phyloP scores from a whole-genome alignment of 192 early-diverging fungal species.

The Geranomyces michiganensis region DNA sequence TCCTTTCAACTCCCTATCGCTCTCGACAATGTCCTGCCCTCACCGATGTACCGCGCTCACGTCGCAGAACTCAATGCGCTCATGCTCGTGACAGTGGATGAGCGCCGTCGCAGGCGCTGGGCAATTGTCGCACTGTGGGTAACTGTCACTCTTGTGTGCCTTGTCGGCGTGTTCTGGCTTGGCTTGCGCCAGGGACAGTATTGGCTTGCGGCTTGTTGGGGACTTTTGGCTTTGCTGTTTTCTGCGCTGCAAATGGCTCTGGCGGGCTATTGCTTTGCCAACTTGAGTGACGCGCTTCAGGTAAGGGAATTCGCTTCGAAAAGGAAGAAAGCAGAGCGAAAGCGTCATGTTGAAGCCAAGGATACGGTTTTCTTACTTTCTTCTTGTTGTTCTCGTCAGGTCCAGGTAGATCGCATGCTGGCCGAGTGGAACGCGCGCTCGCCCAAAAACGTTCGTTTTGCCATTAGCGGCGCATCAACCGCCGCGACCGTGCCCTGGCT shows the following conservation, averaged over 20 bases:
- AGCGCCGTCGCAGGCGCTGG: neutral
- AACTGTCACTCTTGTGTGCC: neutral
- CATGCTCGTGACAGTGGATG: neutral
- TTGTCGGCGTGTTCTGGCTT: constrained; percentile 7
- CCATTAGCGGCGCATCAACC: neutral
- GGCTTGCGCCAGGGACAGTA: constrained; percentile 1
- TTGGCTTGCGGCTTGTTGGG: neutral
- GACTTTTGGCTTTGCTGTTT: neutral
- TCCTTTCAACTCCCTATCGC: constrained; percentile 24
- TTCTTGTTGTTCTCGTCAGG: neutral
- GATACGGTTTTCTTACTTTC: neutral
- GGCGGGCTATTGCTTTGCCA: constrained; percentile 16
- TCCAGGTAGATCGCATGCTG: constrained; percentile 14
- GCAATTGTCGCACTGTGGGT: neutral
- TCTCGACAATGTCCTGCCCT: constrained; percentile 28
- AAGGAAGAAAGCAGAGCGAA: neutral
- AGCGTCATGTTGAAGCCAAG: neutral
- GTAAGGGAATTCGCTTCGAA: neutral
- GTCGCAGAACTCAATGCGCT: constrained; percentile 34
- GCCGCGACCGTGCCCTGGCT: constrained; percentile 12
- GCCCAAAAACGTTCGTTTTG: constrained; percentile 23
- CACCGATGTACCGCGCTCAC: constrained; percentile 35
- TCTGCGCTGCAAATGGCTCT: neutral
- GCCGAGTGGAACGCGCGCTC: constrained; percentile 31
- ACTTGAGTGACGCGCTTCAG: constrained; percentile 14